A percentile compares a stretch with the other conserved stretches of the same genome.
These are phyloP conservation scores for Xylaria hypoxylon DNA, from an alignment of 2,329 filamentous ascomycete species.

Conservation along the genomic window DNA sequence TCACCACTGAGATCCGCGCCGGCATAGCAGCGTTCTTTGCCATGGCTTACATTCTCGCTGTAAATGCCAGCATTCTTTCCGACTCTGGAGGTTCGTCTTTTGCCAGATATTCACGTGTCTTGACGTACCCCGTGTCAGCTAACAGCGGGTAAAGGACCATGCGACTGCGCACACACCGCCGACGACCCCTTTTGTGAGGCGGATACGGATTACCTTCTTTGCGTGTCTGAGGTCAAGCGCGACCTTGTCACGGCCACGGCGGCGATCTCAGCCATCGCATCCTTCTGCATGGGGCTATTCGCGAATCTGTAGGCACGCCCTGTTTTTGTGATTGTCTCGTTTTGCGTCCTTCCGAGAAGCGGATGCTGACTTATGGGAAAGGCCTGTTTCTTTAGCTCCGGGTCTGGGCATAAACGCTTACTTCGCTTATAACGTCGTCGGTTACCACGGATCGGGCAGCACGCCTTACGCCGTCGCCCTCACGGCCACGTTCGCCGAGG, in stretches of 20 bases:
- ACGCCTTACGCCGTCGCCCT: conserved; percentile 81
- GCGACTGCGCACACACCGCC: conserved; percentile 70
- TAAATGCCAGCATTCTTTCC: conserved; percentile 49
- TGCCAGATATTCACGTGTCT: conserved; percentile 57
- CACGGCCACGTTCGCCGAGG: conserved; percentile 89
- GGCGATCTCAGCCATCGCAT: conserved; percentile 80
- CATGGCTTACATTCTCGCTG: conserved; percentile 67
- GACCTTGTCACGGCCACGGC: conserved; percentile 88
- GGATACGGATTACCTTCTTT: conserved; percentile 72
- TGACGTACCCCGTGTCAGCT: conserved; percentile 58
- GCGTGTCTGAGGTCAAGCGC: conserved; percentile 73
- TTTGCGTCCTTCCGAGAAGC: conserved; percentile 15
- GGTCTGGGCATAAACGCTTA: conserved; percentile 90
- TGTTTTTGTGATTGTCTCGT: background rate
- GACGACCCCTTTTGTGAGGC: conserved; percentile 65
- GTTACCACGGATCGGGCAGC: conserved; percentile 77
- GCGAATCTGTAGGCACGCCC: conserved; percentile 72
- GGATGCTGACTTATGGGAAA: conserved; percentile 38
- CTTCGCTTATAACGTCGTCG: conserved; percentile 80
- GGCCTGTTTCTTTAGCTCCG: conserved; percentile 76
- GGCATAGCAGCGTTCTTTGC: conserved; percentile 79
- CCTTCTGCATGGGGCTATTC: conserved; percentile 86
- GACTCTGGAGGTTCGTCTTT: conserved; percentile 47
- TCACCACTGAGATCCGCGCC: conserved; percentile 86
- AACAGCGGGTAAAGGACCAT: conserved; percentile 74